Evolutionary conservation across 225 moss, liverwort and hornwort genomes (phyloP).

Genomic region (Antitrichia curtipendula): DNA sequence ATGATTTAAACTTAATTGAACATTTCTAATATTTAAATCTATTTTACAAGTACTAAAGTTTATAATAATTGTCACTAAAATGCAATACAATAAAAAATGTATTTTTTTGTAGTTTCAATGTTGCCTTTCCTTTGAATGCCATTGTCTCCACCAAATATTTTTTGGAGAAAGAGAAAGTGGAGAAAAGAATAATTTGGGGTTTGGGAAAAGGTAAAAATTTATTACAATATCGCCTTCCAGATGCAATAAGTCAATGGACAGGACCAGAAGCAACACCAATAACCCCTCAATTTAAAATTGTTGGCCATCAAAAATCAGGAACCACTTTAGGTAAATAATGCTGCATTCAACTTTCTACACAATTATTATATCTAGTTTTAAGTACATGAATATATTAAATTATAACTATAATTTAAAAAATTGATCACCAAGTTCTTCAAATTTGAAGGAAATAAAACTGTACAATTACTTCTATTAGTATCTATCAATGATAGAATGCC

Average conservation of each 20-base stretch:
- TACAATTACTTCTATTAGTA: not conserved
- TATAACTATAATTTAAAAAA: not conserved
- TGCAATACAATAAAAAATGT: no score
- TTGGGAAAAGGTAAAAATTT: slow-evolving; percentile 59
- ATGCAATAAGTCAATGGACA: slow-evolving; percentile 58
- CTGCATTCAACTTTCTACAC: not conserved
- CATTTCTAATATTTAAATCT: not conserved
- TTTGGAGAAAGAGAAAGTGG: slow-evolving; percentile 60
- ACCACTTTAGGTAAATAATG: slow-evolving; percentile 21
- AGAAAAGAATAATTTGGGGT: slow-evolving; percentile 68
- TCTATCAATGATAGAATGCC: not conserved
- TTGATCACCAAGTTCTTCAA: not conserved
- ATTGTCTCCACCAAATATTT: slow-evolving; percentile 48
- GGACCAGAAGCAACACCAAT: slow-evolving; percentile 46
- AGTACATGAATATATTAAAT: no score
- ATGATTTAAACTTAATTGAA: no score
- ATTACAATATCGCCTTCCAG: slow-evolving; percentile 65
- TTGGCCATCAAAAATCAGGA: slow-evolving; percentile 55
- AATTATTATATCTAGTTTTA: not conserved
- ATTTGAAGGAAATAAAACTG: not conserved
- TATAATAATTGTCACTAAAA: not conserved
- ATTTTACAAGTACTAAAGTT: not conserved
- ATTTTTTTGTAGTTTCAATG: slow-evolving; percentile 34
- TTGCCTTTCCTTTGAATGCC: slow-evolving; percentile 31
- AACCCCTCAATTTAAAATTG: slow-evolving; percentile 46